These are phyloP conservation scores for Colletotrichum musicola DNA, from an alignment of 2,329 filamentous ascomycete genomes.

Conservation along the genomic window DNA sequence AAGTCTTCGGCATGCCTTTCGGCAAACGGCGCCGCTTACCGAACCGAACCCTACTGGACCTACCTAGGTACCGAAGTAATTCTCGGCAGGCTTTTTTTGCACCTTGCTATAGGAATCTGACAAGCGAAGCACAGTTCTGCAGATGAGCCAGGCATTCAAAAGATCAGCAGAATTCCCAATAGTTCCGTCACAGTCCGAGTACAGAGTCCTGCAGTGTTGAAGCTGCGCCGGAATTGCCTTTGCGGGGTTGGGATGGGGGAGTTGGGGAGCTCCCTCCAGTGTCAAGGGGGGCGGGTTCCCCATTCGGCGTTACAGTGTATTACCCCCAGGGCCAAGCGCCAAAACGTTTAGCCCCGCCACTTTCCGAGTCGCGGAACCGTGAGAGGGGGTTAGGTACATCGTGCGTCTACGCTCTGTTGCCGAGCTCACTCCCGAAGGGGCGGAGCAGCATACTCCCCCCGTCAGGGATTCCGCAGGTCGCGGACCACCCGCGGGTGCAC, in stretches of 20 bases:
- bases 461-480: constrained; percentile 9
- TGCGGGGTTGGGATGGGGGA: constrained; percentile 30
- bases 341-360: constrained; percentile 40
- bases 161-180: no score
- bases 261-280: background rate
- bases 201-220: no score
- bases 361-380: constrained; percentile 37
- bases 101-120: no score
- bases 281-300: constrained; percentile 14
- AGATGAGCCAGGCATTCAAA: no score
- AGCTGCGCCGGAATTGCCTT: constrained; percentile 5
- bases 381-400: constrained; percentile 12
- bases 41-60: background rate
- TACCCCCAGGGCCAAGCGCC: constrained; percentile 18
- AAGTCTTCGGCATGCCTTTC: constrained; percentile 30
- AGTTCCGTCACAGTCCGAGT: no score
- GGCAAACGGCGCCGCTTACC: constrained; percentile 34
- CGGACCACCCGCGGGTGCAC: constrained; percentile 6
- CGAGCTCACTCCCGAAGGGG: constrained; percentile 39
- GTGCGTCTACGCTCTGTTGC: constrained; percentile 16
- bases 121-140: no score
- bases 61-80: no score
- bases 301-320: background rate
- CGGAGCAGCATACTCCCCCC: constrained; percentile 36
- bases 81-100: no score